phyloP scores from a whole-genome alignment of 495 filamentous ascomycete species.

The Daldinia concentrica region DNA sequence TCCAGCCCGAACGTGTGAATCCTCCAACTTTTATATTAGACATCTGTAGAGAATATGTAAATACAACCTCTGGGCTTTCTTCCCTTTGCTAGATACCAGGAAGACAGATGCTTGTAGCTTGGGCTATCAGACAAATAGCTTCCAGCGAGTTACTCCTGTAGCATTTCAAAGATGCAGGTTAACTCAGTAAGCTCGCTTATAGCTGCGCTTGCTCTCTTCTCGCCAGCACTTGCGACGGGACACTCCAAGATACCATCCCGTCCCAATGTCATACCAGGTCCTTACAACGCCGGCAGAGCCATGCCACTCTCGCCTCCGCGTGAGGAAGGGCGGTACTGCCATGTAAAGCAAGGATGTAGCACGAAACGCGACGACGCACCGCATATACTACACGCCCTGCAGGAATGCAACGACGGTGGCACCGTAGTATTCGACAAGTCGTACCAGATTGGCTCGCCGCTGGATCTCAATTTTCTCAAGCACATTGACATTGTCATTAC shows the following conservation, averaged over 20 bases:
- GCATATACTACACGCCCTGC: slow-evolving; percentile 65
- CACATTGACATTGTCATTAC: slow-evolving; percentile 65
- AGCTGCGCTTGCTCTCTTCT: slow-evolving; percentile 10
- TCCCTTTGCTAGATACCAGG: neutral
- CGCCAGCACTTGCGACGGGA: slow-evolving; percentile 2
- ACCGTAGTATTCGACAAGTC: slow-evolving; percentile 66
- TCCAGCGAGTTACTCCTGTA: neutral
- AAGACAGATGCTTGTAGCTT: neutral
- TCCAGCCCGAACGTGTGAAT: neutral
- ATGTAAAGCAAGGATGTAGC: slow-evolving; percentile 23
- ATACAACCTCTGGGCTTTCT: neutral
- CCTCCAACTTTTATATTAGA: neutral
- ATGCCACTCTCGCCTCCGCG: slow-evolving; percentile 29
- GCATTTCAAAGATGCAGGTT: slow-evolving; percentile 14
- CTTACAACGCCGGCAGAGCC: slow-evolving; percentile 20
- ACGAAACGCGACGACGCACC: slow-evolving; percentile 62
- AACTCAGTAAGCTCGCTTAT: slow-evolving; percentile 7
- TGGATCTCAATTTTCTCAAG: slow-evolving; percentile 71
- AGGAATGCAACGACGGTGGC: slow-evolving; percentile 73
- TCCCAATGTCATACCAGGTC: slow-evolving; percentile 28
- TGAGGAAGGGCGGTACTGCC: slow-evolving; percentile 24
- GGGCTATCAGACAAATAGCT: neutral
- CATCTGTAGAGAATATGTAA: slow-evolving; percentile 6
- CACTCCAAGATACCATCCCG: slow-evolving; percentile 26
- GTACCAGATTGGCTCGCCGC: slow-evolving; percentile 70